Conservation (phyloP, 257 asterid genomes). For the Mitragyna speciosa region DNA sequence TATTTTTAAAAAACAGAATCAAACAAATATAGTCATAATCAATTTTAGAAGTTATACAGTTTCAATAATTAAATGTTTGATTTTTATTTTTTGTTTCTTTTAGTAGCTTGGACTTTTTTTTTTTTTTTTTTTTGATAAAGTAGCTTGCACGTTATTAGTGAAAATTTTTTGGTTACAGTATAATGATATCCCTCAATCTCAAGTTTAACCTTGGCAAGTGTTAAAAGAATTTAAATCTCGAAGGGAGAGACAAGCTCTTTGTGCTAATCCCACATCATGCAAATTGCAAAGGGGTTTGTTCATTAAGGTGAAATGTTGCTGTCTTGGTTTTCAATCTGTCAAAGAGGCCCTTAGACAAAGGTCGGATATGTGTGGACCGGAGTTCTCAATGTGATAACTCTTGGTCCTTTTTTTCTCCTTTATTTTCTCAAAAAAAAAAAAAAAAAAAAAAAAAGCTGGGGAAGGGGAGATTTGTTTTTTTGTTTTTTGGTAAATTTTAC, state of each 20-base stretch:
- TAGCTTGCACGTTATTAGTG: no score
- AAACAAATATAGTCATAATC: no score
- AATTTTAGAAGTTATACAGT: no score
- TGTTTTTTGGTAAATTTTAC: neutral
- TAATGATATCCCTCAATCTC: neutral
- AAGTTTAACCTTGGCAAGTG: no score
- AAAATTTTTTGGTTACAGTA: no score
- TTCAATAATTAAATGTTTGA: no score
- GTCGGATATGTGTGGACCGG: slow-evolving; percentile 18
- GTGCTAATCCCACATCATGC: neutral
- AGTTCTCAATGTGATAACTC: neutral
- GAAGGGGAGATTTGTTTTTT: neutral
- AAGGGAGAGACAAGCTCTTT: neutral
- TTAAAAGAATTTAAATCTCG: neutral
- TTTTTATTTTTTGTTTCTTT: no score
- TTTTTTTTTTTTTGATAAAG: no score
- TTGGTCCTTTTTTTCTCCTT: neutral
- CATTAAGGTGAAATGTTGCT: slow-evolving; percentile 12
- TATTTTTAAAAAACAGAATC: no score
- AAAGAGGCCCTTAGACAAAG: neutral
- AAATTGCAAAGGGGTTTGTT: neutral
- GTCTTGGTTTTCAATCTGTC: neutral
- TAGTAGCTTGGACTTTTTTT: no score
- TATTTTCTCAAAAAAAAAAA: no score
- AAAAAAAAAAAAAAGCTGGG: no score